These are phyloP conservation scores for Fraxinus xanthoxyloides DNA, from an alignment of 305 asterid genomes.

Conservation along the genomic window DNA sequence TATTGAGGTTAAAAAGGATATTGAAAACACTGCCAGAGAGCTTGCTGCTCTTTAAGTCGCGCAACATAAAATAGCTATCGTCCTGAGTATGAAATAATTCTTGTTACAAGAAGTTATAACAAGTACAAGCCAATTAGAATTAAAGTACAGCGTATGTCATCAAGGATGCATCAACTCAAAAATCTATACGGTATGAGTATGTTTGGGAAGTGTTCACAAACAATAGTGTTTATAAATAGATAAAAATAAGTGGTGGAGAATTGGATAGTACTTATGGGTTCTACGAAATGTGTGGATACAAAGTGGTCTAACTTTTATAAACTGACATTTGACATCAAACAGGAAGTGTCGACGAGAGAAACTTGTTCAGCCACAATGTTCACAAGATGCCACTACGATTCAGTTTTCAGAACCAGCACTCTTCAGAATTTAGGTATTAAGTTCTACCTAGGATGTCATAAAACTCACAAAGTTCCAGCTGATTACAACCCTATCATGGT, in stretches of 20 bases:
- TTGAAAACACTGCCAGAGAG: constrained; percentile 91
- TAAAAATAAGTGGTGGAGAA: neutral
- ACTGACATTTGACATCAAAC: neutral
- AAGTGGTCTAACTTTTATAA: neutral
- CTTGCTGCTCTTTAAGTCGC: constrained; percentile 79
- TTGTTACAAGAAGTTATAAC: constrained; percentile 15
- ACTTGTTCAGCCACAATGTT: constrained; percentile 11
- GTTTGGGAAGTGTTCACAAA: neutral
- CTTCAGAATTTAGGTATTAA: neutral
- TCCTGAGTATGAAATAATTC: constrained; percentile 57
- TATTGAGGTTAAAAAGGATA: constrained; percentile 93
- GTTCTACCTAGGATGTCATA: constrained; percentile 1
- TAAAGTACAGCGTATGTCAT: neutral
- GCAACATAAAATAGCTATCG: constrained; percentile 68
- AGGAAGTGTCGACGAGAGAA: neutral
- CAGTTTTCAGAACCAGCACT: constrained; percentile 14
- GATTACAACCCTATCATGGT: constrained; percentile 5
- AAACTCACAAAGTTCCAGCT: constrained; percentile 10
- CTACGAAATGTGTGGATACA: neutral
- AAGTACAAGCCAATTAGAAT: neutral
- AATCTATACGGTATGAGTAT: neutral
- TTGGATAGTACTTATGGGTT: neutral
- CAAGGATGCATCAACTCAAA: constrained; percentile 14
- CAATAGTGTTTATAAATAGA: neutral
- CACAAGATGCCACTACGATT: constrained; percentile 5